A percentile compares a stretch with the other conserved stretches of the same genome.
Conservation (phyloP, 2,329 filamentous ascomycete species). For the Ustilaginoidea virens region DNA sequence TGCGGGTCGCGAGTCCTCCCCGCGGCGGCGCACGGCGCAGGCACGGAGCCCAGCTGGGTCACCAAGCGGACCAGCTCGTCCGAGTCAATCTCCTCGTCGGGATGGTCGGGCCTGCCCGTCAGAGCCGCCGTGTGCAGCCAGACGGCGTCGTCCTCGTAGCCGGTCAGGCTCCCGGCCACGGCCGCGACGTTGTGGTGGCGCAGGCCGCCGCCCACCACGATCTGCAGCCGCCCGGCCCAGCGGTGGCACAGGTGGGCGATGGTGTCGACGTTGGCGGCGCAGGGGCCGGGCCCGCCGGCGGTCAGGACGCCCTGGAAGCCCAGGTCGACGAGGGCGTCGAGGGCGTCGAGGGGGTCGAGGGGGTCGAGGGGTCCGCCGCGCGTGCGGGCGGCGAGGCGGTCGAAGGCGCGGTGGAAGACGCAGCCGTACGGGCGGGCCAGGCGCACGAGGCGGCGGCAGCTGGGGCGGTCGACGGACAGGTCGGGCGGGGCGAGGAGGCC, state of each 20-base stretch:
- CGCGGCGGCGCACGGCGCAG: conserved; percentile 1
- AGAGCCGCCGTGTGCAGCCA: conserved; percentile 33
- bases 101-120: conserved; percentile 3
- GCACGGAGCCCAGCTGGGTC: conserved; percentile 6
- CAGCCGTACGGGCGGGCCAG: conserved; percentile 26
- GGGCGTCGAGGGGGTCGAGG: conserved; percentile 13
- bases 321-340: conserved; percentile 21
- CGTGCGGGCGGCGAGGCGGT: conserved; percentile 23
- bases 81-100: conserved; percentile 11
- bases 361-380: conserved; percentile 7
- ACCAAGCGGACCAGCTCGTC: conserved; percentile 11
- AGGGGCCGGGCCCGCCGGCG: conserved; percentile 30
- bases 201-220: conserved; percentile 38
- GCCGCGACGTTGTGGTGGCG: conserved; percentile 22
- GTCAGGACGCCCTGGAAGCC: conserved; percentile 38
- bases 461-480: conserved; percentile 22
- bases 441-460: conserved; percentile 24
- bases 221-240: conserved; percentile 20
- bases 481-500: conserved; percentile 22
- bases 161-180: conserved; percentile 14
- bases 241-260: conserved; percentile 21
- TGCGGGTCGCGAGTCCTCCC: too few species aligned
- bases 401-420: conserved; percentile 43
- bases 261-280: conserved; percentile 20
- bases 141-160: conserved; percentile 10